Base-by-base conservation (phyloP, 306 rosid genomes). In the Cucumis melo region DNA sequence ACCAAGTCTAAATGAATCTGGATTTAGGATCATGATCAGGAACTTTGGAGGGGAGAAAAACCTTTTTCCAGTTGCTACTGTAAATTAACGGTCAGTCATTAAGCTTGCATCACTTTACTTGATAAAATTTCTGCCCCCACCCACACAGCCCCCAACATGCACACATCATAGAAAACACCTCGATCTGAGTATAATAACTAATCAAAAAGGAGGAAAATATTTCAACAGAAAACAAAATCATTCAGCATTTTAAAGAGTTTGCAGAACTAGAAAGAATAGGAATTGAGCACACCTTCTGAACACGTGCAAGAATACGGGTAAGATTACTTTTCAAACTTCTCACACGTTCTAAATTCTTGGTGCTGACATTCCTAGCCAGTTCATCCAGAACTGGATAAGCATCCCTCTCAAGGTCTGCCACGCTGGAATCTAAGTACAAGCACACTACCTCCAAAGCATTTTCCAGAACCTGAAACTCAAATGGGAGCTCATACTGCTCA, bases 381-480 rank as follows among this genome's bases (percentile, higher is more conserved):
- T 91, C 98, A 85, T 95, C 99, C 60, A 95, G 78, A 8, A 95
- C 88, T 71, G 99, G 99, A 85, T 95, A 95, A 55, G 98, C 99
- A 59, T 81, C 88, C 81, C 85, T 87, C 88, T 94, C 99, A 70
- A 94, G 97, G 80, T 89, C 95, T 19, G 92, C 91, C 83, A 92
- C 99, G 78, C 66, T 86, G 5, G 93, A 87, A 83, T 92, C 97
- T 76, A 94, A 83, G 80, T 77, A 88, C 4, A 86, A 89, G 82
- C 99, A 94, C 34, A 92, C 95, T 85, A 84, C 96, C 84, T 94
- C 99, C 73, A 94, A 84, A 14, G 96, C 99, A 82, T 89, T 85
- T 88, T 94, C 99, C 68, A 94, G 90, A 84, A 94, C 99, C 80
- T 92, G 99, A 86, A 94, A 94, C 81, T 92, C 99, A 19, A 94